phyloP scores from a whole-genome alignment of 108 stramenopile genomes.

The Heterococcus sp. region DNA sequence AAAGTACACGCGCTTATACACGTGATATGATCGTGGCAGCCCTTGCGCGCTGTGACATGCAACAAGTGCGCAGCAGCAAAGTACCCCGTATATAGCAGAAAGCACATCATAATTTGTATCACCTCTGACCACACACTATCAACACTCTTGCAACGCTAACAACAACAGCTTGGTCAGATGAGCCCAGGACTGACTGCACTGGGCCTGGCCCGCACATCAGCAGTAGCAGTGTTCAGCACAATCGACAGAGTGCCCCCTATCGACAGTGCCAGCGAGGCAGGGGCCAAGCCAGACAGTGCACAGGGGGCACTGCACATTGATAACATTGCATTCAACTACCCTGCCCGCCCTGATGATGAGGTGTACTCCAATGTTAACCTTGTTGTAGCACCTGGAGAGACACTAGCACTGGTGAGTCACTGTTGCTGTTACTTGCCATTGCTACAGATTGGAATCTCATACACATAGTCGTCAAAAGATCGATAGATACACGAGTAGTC shows the following conservation, averaged over 20 bases:
- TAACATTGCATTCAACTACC: conserved; percentile 28
- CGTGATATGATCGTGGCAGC: too few relatives aligned
- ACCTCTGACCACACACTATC: too few relatives aligned
- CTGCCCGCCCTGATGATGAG: conserved; percentile 21
- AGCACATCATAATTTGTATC: too few relatives aligned
- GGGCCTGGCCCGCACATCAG: conserved; percentile 11
- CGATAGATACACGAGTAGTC: too few relatives aligned
- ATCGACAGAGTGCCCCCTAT: conserved; percentile 21
- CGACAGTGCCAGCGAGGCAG: conserved; percentile 16
- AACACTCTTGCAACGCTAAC: too few relatives aligned
- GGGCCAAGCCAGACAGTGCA: neutral
- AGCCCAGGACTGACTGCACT: conserved; percentile 30
- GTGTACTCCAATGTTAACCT: conserved; percentile 6
- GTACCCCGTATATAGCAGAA: too few relatives aligned
- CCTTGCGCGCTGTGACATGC: too few relatives aligned
- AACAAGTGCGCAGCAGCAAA: too few relatives aligned
- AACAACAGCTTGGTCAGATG: conserved; percentile 44
- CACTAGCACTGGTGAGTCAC: conserved; percentile 74
- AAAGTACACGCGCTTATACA: too few relatives aligned
- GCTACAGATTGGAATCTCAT: too few relatives aligned
- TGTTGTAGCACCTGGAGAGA: conserved; percentile 29
- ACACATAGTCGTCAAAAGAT: too few relatives aligned
- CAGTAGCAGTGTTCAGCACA: conserved; percentile 17
- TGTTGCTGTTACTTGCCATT: too few relatives aligned
- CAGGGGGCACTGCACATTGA: conserved; percentile 12